Evolutionary conservation across 352 stramenopile species (phyloP).

Genomic region (Blastocystis hominis): DNA sequence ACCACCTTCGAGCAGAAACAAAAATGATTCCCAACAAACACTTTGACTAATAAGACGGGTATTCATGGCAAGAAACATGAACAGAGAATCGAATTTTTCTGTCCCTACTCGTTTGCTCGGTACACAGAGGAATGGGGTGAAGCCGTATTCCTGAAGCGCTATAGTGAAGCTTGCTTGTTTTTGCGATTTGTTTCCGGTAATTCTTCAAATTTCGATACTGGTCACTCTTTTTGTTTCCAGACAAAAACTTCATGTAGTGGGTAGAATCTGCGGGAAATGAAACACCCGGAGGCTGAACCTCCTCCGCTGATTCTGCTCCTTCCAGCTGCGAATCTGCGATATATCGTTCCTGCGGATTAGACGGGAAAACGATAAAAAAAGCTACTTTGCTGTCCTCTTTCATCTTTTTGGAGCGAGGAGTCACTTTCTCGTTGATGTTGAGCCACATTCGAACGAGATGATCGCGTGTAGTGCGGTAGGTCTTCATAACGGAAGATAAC

Average conservation of each 20-base stretch:
- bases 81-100: slow-evolving; percentile 12
- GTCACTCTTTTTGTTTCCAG: slow-evolving; percentile 18
- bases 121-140: not conserved
- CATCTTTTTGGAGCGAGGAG: not conserved
- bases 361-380: not conserved
- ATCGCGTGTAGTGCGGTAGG: not conserved
- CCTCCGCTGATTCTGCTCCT: not conserved
- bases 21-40: not conserved
- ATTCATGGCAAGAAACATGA: slow-evolving; percentile 23
- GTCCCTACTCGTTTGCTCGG: not conserved
- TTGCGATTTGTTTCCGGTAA: not conserved
- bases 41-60: not conserved
- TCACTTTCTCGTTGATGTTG: slow-evolving; percentile 44
- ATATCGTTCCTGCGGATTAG: not conserved
- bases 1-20: too few species aligned
- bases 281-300: not conserved
- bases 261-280: not conserved
- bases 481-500: not conserved
- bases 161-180: not conserved
- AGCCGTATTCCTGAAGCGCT: not conserved
- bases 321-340: not conserved
- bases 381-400: slow-evolving; percentile 28
- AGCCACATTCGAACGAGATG: slow-evolving; percentile 31
- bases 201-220: slow-evolving; percentile 1
- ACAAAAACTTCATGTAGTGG: slow-evolving; percentile 24